phyloP scores from a whole-genome alignment of 345 rosid genomes.

The Eucalyptus globulus region DNA sequence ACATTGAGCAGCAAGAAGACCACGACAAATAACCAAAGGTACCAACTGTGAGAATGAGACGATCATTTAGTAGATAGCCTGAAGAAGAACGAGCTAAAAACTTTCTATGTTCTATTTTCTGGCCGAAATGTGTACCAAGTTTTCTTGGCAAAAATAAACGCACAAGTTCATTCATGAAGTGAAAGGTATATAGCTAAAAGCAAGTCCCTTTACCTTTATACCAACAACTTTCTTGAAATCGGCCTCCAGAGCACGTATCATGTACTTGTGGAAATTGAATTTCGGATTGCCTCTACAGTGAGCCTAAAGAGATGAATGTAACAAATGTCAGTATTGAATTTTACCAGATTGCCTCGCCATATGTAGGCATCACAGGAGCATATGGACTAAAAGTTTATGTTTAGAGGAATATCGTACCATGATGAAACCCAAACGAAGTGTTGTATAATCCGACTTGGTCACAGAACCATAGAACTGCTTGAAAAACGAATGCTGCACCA shows the following conservation, averaged over 20 bases:
- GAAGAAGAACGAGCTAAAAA: neutral
- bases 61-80: neutral
- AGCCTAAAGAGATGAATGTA: conserved; percentile 21
- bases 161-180: neutral
- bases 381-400: neutral
- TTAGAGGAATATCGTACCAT: conserved; percentile 25
- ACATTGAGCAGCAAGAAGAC: conserved; percentile 70
- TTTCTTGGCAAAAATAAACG: neutral
- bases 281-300: conserved; percentile 68
- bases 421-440: conserved; percentile 74
- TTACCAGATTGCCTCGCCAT: neutral
- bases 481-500: conserved; percentile 64
- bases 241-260: conserved; percentile 83
- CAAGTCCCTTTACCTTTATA: conserved; percentile 43
- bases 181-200: neutral
- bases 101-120: neutral
- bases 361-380: neutral
- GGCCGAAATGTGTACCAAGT: neutral
- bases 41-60: conserved; percentile 52
- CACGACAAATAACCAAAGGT: conserved; percentile 81
- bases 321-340: neutral
- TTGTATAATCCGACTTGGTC: conserved; percentile 60
- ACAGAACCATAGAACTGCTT: conserved; percentile 87
- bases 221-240: conserved; percentile 98
- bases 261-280: conserved; percentile 76